Conservation (phyloP, 345 rosid genomes). For the Camelina hispida region DNA sequence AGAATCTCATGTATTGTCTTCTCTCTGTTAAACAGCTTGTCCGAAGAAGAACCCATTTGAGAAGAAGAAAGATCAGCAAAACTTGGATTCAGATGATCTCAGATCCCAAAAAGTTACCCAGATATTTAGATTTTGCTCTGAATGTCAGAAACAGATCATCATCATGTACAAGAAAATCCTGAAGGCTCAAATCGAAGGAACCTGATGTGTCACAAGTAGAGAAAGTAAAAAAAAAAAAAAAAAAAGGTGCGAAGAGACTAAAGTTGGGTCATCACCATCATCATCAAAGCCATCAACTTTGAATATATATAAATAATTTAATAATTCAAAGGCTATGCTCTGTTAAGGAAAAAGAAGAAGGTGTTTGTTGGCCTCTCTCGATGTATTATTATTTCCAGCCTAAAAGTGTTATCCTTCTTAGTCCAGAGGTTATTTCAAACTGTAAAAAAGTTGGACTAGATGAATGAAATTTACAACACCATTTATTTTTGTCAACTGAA, state of each 20-base stretch:
- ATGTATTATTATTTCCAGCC: constrained; percentile 55
- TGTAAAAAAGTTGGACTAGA: constrained; percentile 15
- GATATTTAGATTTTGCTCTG: background rate
- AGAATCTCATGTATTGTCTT: constrained; percentile 77
- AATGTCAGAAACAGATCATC: constrained; percentile 26
- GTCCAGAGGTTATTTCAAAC: constrained; percentile 19
- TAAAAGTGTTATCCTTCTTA: constrained; percentile 52
- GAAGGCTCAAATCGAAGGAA: constrained; percentile 21
- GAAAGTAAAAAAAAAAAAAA: background rate
- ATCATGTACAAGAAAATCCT: constrained; percentile 22
- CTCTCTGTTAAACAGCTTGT: constrained; percentile 68
- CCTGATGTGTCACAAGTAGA: constrained; percentile 12
- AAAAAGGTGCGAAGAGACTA: constrained; percentile 27
- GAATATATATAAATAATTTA: constrained; percentile 31
- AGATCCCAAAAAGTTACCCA: constrained; percentile 53
- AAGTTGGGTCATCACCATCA: constrained; percentile 45
- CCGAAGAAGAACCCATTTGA: constrained; percentile 61
- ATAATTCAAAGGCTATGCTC: constrained; percentile 38
- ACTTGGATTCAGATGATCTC: constrained; percentile 42
- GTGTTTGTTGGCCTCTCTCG: constrained; percentile 36
- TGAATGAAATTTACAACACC: background rate
- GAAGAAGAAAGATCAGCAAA: constrained; percentile 20
- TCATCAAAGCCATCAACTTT: constrained; percentile 45
- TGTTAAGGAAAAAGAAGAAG: background rate
- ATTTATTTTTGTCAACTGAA: constrained; percentile 12